phyloP scores from a whole-genome alignment of 176 grass and related monocot species.

The Hsuehochloa calcarea region DNA sequence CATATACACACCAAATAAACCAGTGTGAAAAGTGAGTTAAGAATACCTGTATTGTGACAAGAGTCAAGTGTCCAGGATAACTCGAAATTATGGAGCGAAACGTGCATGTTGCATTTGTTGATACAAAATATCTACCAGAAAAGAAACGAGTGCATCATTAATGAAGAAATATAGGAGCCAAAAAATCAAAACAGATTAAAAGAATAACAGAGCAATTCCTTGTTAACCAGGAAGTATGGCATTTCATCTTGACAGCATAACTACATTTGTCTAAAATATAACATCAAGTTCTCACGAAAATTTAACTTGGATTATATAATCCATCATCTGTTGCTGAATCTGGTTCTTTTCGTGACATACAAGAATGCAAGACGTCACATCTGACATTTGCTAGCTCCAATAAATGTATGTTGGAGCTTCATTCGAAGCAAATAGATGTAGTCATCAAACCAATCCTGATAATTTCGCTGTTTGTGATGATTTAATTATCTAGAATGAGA shows the following conservation, averaged over 20 bases:
- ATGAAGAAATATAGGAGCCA: slow-evolving; percentile 31
- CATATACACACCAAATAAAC: background rate
- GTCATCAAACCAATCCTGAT: background rate
- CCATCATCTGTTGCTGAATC: slow-evolving; percentile 1
- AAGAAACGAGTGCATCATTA: background rate
- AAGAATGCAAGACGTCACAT: background rate
- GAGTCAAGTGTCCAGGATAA: slow-evolving; percentile 69
- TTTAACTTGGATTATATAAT: background rate
- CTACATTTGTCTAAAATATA: slow-evolving; percentile 1
- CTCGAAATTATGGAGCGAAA: slow-evolving; percentile 85
- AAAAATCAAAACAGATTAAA: background rate
- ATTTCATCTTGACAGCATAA: background rate
- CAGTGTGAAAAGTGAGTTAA: slow-evolving; percentile 8
- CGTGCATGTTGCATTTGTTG: slow-evolving; percentile 86
- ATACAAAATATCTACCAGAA: slow-evolving; percentile 71
- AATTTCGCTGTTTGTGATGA: background rate
- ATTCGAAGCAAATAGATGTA: background rate
- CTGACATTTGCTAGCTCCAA: background rate
- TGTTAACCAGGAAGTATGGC: background rate
- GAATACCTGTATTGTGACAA: slow-evolving; percentile 80
- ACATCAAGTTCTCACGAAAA: background rate
- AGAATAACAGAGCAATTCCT: background rate
- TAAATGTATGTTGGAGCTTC: background rate
- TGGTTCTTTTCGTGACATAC: background rate
- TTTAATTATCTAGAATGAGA: background rate